Conservation (phyloP, 768 basidiomycete species). For the Rhodosporidiobolus odoratus region DNA sequence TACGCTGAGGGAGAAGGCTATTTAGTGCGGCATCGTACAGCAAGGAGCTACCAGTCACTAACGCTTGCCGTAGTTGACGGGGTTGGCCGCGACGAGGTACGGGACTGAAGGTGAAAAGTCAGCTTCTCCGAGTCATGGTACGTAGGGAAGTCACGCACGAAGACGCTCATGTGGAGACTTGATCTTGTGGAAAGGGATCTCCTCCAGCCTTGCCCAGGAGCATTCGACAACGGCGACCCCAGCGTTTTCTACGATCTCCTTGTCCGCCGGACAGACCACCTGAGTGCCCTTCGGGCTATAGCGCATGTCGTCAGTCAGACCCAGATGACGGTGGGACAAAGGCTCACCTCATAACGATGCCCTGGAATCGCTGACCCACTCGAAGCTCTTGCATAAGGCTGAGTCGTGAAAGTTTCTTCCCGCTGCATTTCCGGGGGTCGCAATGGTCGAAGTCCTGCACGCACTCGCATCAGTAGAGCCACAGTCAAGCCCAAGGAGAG, state of each 20-base stretch:
- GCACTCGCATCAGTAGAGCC: not conserved
- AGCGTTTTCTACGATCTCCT: conserved; percentile 63
- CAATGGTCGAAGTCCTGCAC: conserved; percentile 92
- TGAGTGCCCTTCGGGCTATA: conserved; percentile 74
- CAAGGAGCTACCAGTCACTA: not conserved
- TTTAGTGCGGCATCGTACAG: not conserved
- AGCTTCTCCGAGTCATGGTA: not conserved
- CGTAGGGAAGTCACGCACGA: conserved; percentile 53
- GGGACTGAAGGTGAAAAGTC: conserved; percentile 59
- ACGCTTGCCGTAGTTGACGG: conserved; percentile 92
- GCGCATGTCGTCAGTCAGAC: not conserved
- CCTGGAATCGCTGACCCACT: conserved; percentile 79
- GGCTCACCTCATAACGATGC: conserved; percentile 86
- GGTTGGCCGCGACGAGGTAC: conserved; percentile 89
- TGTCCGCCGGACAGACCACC: conserved; percentile 74
- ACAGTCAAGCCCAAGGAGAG: not conserved
- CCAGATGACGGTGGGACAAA: not conserved
- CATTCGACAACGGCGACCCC: conserved; percentile 98
- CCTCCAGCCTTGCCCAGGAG: conserved; percentile 92
- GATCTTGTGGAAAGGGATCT: conserved; percentile 91
- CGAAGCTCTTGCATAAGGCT: conserved; percentile 77
- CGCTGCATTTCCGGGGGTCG: conserved; percentile 78
- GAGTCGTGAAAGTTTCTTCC: conserved; percentile 82
- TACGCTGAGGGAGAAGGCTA: conserved; percentile 53
- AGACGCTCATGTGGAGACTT: conserved; percentile 86